phyloP scores from a whole-genome alignment of 805 yeast species.

The Nakazawaea wickerhamii region DNA sequence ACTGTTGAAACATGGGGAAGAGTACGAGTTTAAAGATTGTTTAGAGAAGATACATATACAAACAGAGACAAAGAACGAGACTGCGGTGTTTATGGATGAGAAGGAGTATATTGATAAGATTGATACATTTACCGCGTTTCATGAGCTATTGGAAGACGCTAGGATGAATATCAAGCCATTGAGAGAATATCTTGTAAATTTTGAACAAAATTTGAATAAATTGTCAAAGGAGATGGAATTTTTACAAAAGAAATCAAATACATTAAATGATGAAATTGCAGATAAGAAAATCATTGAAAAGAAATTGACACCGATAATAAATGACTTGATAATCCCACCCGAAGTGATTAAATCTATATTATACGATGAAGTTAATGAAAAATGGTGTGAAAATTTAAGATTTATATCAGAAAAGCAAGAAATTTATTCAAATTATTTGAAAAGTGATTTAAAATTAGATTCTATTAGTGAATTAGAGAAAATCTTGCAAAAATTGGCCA shows the following conservation, averaged over 20 bases:
- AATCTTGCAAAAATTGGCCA: slow-evolving; percentile 46
- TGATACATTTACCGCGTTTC: slow-evolving; percentile 22
- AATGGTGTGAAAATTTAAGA: slow-evolving; percentile 64
- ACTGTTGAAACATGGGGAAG: slow-evolving; percentile 22
- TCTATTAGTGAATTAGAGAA: slow-evolving; percentile 21
- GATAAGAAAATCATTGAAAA: slow-evolving; percentile 43
- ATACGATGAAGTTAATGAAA: slow-evolving; percentile 47
- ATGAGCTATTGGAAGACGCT: slow-evolving; percentile 25
- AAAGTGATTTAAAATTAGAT: slow-evolving; percentile 14
- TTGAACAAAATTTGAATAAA: slow-evolving; percentile 51
- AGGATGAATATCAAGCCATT: slow-evolving; percentile 41
- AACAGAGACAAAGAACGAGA: slow-evolving; percentile 2
- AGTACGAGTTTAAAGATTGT: slow-evolving; percentile 16
- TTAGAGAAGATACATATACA: slow-evolving; percentile 12
- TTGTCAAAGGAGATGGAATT: slow-evolving; percentile 58
- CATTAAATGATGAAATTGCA: slow-evolving; percentile 41
- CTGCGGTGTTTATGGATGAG: neutral
- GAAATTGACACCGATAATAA: slow-evolving; percentile 66
- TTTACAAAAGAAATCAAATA: slow-evolving; percentile 48
- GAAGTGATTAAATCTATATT: slow-evolving; percentile 53
- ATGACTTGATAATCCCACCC: slow-evolving; percentile 74
- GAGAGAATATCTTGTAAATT: slow-evolving; percentile 44
- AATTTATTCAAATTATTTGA: slow-evolving; percentile 39
- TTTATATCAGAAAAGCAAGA: slow-evolving; percentile 54
- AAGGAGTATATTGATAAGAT: slow-evolving; percentile 9